These are phyloP conservation scores for Veloporphyrellus conicus DNA, from an alignment of 1,284 basidiomycete species.

Conservation along the genomic window DNA sequence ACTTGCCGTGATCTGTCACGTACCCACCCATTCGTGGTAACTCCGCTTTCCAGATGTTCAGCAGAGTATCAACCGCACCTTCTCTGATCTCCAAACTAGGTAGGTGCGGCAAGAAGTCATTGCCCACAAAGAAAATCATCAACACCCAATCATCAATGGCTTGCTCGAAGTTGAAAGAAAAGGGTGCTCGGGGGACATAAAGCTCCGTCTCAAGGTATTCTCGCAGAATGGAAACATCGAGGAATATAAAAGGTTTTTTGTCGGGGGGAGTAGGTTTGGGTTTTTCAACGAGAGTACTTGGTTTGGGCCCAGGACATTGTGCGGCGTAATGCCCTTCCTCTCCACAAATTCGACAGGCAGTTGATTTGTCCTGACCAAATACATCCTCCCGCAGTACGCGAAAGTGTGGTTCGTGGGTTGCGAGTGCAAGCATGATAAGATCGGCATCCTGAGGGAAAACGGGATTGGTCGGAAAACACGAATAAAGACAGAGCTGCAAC, in stretches of 20 bases:
- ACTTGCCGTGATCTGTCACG: constrained; percentile 87
- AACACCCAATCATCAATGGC: constrained; percentile 99
- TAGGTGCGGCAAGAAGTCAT: constrained; percentile 98
- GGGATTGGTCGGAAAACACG: constrained; percentile 7
- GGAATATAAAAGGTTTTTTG: constrained; percentile 99
- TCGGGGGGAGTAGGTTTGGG: constrained; percentile 63
- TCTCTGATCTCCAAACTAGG: constrained; percentile 98
- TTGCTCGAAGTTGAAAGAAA: constrained; percentile 93
- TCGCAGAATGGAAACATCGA: constrained; percentile 91
- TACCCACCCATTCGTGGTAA: constrained; percentile 95
- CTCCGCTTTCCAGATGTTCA: constrained; percentile 94
- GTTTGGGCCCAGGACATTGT: constrained; percentile 80
- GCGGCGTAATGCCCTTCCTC: constrained; percentile 92
- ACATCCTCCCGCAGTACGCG: constrained; percentile 97
- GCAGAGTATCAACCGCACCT: constrained; percentile 94
- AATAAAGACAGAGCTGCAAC: constrained; percentile 8
- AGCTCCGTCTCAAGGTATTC: constrained; percentile 98
- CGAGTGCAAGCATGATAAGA: constrained; percentile 97
- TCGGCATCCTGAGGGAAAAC: constrained; percentile 80
- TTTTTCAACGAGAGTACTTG: constrained; percentile 59
- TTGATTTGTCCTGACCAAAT: constrained; percentile 80
- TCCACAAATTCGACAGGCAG: constrained; percentile 87
- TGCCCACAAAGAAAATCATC: constrained; percentile 99
- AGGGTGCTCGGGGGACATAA: constrained; percentile 70
- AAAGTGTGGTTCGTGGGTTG: constrained; percentile 98